Evolutionary conservation across 768 basidiomycete genomes (phyloP), one percentile per base, ranked within the genome.

Genomic region (Ramaria sp.): DNA sequence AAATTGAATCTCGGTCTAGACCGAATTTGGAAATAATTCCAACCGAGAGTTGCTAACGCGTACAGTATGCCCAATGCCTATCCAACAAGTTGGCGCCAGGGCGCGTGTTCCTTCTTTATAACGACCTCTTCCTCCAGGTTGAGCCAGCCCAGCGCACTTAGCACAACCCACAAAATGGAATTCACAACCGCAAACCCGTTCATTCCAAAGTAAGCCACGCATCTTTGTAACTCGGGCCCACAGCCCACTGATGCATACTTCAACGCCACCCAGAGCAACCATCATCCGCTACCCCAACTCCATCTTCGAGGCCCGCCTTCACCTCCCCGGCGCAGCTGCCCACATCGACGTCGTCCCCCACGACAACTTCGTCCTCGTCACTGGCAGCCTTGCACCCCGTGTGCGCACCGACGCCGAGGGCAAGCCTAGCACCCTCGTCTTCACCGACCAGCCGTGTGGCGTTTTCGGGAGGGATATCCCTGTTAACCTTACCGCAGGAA

Each of bases 121-220:
- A 27, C 27, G 27, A 5, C 27, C 27, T n/a, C n/a, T n/a, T n/a
- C n/a, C n/a, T 27, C 2, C 27, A 27, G 27, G 3, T 2, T 5
- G 27, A 27, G 27, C 27, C 27, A 27, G 27, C 27, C 27, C 27
- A 27, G 27, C 27, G 27, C 27, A 27, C 27, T 27, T 5, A 27
- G 27, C 34, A 37, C 34, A 37, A 37, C 9, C 34, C 34, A 37
- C 10, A 9, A 37, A 54, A 27, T 55, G 54, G 45, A 45, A 42
- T 42, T 45, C 54, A 55, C 54, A n/a, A 31, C 30, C 22, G 22
- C 30, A 42, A 55, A 55, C 43, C 54, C 54, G 15, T 55, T 55
- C 31, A 42, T 55, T 33, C 54, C 54, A 5, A 15, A 46, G 54
- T 55, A 45, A 17, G 54, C 6, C 10, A 22, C n/a, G 12, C 19